These are phyloP conservation scores for Brasilioporus rufonigricans DNA, from an alignment of 768 basidiomycete genomes.

Conservation along the genomic window DNA sequence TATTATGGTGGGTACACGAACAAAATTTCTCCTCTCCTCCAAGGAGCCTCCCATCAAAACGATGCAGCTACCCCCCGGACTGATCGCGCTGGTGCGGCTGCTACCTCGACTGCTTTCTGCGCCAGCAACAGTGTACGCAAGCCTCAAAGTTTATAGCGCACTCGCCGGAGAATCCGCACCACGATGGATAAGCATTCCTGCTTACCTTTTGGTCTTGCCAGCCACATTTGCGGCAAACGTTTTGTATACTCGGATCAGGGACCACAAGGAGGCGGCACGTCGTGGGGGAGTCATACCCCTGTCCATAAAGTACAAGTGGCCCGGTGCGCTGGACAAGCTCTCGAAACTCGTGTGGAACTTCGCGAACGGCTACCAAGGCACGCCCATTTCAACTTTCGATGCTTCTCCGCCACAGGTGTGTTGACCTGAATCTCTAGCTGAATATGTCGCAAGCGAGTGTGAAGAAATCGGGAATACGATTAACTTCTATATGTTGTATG, in stretches of 20 bases:
- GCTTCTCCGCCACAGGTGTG: not conserved
- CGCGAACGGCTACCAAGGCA: slow-evolving; percentile 49
- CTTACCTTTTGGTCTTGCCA: slow-evolving; percentile 28
- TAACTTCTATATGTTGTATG: slow-evolving; percentile 23
- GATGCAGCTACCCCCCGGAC: slow-evolving; percentile 31
- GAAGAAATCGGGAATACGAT: slow-evolving; percentile 24
- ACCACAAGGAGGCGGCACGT: slow-evolving; percentile 14
- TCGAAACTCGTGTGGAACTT: slow-evolving; percentile 30
- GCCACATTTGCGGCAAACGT: slow-evolving; percentile 16
- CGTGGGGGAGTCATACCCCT: not conserved
- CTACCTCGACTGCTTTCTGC: slow-evolving; percentile 27
- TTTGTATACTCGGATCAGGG: slow-evolving; percentile 45
- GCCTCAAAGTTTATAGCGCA: slow-evolving; percentile 10
- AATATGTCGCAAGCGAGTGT: slow-evolving; percentile 7
- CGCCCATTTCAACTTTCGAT: not conserved
- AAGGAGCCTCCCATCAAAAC: no score
- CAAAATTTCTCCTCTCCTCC: no score
- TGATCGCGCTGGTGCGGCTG: slow-evolving; percentile 30
- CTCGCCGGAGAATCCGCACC: slow-evolving; percentile 1
- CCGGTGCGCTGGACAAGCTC: not conserved
- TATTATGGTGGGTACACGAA: no score
- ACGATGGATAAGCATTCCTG: slow-evolving; percentile 12
- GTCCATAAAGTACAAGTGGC: not conserved
- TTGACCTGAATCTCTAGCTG: slow-evolving; percentile 12
- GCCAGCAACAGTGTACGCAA: slow-evolving; percentile 15